Evolutionary conservation across 768 basidiomycete species (phyloP).

Genomic region (Tylopilus vinaceipallidus): DNA sequence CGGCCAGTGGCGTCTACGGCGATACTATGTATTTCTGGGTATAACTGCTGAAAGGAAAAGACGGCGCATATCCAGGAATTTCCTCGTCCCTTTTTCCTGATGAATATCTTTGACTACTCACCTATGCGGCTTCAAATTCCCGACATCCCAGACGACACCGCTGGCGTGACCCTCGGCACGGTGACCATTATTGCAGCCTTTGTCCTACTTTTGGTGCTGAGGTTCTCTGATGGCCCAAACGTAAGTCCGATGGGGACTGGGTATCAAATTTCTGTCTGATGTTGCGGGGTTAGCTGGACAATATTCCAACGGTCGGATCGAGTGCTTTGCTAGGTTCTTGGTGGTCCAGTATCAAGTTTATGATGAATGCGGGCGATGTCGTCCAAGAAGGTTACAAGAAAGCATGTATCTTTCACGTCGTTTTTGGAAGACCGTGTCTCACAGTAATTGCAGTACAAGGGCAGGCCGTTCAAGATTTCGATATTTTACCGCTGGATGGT

Average conservation of each 20-base stretch:
- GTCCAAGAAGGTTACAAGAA: conserved; percentile 35
- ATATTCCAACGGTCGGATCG: conserved; percentile 33
- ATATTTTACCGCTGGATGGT: conserved; percentile 38
- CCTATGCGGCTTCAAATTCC: no score
- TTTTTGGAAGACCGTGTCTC: not conserved
- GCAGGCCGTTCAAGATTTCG: conserved; percentile 31
- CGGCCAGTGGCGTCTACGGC: no score
- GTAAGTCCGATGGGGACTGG: not conserved
- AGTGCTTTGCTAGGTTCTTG: conserved; percentile 30
- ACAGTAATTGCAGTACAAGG: conserved; percentile 24
- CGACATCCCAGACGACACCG: no score
- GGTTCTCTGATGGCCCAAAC: not conserved
- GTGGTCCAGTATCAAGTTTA: conserved; percentile 17
- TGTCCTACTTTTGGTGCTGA: not conserved
- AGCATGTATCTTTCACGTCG: conserved; percentile 8
- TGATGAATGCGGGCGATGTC: conserved; percentile 20
- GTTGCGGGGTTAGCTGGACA: conserved; percentile 17
- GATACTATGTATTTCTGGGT: no score
- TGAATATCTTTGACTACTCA: no score
- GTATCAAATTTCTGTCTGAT: not conserved
- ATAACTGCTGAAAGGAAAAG: no score
- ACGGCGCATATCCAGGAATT: no score
- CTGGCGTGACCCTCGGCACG: no score
- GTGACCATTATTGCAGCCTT: no score
- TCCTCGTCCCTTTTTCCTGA: no score